A percentile compares a stretch with the other conserved stretches of the same genome.
These are phyloP conservation scores for Podila epigama DNA, from an alignment of 192 early-diverging fungal species.

Conservation along the genomic window DNA sequence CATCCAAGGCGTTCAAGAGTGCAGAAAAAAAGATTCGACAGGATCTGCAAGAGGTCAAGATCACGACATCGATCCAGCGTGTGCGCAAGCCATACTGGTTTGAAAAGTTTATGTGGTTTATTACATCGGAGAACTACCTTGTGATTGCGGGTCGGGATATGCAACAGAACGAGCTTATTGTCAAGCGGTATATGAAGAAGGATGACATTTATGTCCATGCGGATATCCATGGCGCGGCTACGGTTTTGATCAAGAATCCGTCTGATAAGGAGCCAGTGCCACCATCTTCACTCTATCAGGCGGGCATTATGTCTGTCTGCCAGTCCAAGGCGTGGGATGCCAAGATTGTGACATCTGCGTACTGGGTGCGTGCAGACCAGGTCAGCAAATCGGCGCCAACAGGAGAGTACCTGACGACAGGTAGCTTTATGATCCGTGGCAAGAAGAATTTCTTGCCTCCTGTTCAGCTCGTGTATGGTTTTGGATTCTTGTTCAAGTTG, in stretches of 20 bases:
- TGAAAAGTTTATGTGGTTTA: constrained; percentile 98
- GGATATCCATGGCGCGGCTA: constrained; percentile 91
- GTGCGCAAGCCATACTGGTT: constrained; percentile 97
- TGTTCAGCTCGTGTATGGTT: constrained; percentile 94
- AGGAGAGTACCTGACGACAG: constrained; percentile 90
- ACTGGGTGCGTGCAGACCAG: constrained; percentile 91
- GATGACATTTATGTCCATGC: constrained; percentile 93
- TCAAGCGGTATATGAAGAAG: constrained; percentile 70
- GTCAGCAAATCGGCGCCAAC: constrained; percentile 87
- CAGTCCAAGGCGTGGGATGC: constrained; percentile 96
- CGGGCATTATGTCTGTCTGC: constrained; percentile 94
- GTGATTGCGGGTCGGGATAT: constrained; percentile 93
- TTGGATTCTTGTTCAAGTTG: constrained; percentile 90
- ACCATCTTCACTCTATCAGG: constrained; percentile 92
- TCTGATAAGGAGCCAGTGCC: constrained; percentile 71
- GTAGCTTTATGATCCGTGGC: constrained; percentile 93
- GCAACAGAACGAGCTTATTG: constrained; percentile 92
- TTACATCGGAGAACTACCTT: constrained; percentile 91
- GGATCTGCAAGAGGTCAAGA: constrained; percentile 79
- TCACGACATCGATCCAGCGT: constrained; percentile 80
- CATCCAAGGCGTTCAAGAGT: constrained; percentile 85
- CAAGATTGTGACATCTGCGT: constrained; percentile 93
- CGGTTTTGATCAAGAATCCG: constrained; percentile 89
- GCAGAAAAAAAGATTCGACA: constrained; percentile 90
- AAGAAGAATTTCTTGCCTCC: constrained; percentile 96